Base-by-base conservation (phyloP, 768 basidiomycete species). In the Termitomyces sp. region DNA sequence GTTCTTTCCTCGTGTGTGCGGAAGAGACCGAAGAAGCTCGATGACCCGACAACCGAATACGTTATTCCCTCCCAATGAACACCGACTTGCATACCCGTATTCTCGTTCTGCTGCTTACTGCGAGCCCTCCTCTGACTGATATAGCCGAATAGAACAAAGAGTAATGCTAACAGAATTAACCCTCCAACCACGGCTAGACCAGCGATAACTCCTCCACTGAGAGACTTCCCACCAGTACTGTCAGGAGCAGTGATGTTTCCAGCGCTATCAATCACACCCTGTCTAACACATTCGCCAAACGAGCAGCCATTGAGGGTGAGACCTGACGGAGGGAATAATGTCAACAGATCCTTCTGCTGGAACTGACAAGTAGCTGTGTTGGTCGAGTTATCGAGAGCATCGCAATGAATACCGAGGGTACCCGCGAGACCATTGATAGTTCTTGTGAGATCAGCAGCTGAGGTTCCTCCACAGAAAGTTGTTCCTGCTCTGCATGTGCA, bases 231-330 rank as follows among this genome's bases (percentile, higher is more conserved):
- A 13, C 73, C 67, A 0, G 64, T 61, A 0, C 56, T 59, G n/a
- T 62, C 64, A 14, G 67, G 46, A 18, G 76, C 56, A 3, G 72
- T 74, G 2, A 76, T 71, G 50, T 71, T 74, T 8, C 72, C 75
- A 32, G 74, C 67, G 43, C 70, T 75, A 67, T 94, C 88, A 55
- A 97, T 86, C 37, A 90, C 86, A 57, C 79, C 81, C 69, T 96
- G 93, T 3, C 81, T 74, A 16, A 97, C 86, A 70, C 95, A 97
- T 72, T 98, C 95, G 26, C 95, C 95, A 63, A 89, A 95, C 0
- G 74, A 76, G 70, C 95, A 98, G 0, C 81, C 83, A 53, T 79
- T 79, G 10, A 98, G 76, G 6, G 77, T 63, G n/a, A 98, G 82
- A 0, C 95, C 95, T 39, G 71, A 66, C 0, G 79, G 61, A 8